Evolutionary conservation across 495 filamentous ascomycete genomes (phyloP), one percentile per base, ranked within the genome.

Genomic region (Pyrenopolyporus hunteri): DNA sequence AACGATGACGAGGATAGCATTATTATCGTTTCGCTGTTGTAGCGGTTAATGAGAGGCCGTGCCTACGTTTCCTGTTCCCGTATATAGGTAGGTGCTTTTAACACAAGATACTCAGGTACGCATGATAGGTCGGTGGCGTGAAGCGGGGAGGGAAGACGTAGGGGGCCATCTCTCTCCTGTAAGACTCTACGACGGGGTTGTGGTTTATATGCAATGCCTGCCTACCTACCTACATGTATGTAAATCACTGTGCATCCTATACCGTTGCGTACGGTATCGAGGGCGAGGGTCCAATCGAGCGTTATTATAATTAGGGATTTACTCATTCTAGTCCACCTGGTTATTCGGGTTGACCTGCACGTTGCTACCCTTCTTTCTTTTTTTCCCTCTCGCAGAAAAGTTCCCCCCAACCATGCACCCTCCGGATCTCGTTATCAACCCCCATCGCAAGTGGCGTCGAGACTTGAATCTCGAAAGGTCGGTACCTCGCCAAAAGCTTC

Each of bases 191-290:
- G n/a, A n/a, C n/a, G n/a, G n/a, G n/a, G n/a, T n/a, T n/a, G n/a
- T n/a, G n/a, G n/a, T n/a, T n/a, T n/a, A n/a, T n/a, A n/a, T n/a
- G n/a, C n/a, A n/a, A n/a, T n/a, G n/a, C n/a, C n/a, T n/a, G n/a
- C n/a, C n/a, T 17, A 17, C n/a, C 11, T 44, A 28, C 23, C 22
- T 49, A 22, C 6, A 51, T 6, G n/a, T n/a, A 33, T 52, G 47
- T 52, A 59, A 31, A 16, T 32, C 46, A 46, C 26, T 42, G 50
- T 62, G 59, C 44, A 36, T 44, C 28, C 37, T 50, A 33, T 52
- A 52, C 17, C 26, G 16, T 28, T 22, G 16, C 22, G 22, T 26
- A 44, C 45, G 28, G 52, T 49, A 49, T 51, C 39, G 13, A 20
- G 2, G 7, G n/a, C n/a, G n/a, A n/a, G n/a, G n/a, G n/a, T n/a